Conservation (phyloP, 2,329 filamentous ascomycete species). For the Claviceps sp. region DNA sequence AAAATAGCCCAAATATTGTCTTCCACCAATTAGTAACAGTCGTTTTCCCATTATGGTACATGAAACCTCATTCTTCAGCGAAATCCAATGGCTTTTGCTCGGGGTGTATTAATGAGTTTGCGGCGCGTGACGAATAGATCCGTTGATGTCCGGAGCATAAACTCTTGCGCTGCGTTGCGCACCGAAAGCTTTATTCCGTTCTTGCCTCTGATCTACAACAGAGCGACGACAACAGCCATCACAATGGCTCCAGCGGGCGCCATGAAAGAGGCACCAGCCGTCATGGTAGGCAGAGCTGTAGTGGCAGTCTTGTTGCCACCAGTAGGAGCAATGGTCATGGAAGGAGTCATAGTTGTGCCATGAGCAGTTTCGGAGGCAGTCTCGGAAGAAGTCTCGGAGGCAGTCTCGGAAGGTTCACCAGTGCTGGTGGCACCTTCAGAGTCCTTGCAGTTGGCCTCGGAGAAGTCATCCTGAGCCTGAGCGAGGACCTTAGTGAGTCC, state of each 20-base stretch:
- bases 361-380: not conserved
- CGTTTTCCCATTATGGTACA: slow-evolving; percentile 1
- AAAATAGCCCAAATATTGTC: not conserved
- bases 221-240: slow-evolving; percentile 8
- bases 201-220: slow-evolving; percentile 2
- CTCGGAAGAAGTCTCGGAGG: not conserved
- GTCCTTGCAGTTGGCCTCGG: slow-evolving; percentile 17
- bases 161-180: no score
- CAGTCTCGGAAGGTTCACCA: not conserved
- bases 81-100: not conserved
- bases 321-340: slow-evolving; percentile 1
- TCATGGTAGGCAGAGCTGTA: slow-evolving; percentile 3
- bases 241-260: slow-evolving; percentile 9
- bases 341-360: slow-evolving; percentile 2
- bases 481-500: slow-evolving; percentile 13
- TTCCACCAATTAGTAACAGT: not conserved
- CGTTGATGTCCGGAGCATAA: not conserved
- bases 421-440: not conserved
- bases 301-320: slow-evolving; percentile 2
- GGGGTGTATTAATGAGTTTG: not conserved
- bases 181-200: not conserved
- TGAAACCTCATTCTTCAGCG: not conserved
- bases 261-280: slow-evolving; percentile 8
- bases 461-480: slow-evolving; percentile 14
- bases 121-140: not conserved